phyloP scores from a whole-genome alignment of 202 grass and related monocot species.

The Brachypodium distachyon region DNA sequence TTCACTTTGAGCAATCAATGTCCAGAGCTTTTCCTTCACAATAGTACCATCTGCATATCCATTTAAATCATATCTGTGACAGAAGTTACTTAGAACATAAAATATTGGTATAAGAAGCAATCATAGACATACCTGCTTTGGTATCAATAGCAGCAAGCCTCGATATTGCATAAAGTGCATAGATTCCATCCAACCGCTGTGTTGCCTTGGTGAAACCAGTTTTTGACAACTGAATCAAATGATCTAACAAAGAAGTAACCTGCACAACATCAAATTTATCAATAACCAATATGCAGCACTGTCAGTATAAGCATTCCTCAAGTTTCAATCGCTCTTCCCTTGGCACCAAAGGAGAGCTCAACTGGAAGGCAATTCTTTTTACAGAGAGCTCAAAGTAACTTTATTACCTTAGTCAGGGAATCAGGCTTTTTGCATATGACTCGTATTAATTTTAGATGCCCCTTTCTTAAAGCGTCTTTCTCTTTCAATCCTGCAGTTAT shows the following conservation, averaged over 20 bases:
- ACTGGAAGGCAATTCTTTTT: slow-evolving; percentile 9
- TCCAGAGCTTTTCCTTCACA: slow-evolving; percentile 91
- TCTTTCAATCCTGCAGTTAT: slow-evolving; percentile 75
- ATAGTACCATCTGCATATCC: slow-evolving; percentile 57
- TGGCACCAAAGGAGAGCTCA: neutral
- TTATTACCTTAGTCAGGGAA: slow-evolving; percentile 61
- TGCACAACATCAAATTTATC: slow-evolving; percentile 27
- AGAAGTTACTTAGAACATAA: neutral
- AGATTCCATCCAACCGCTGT: slow-evolving; percentile 97
- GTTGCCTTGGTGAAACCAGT: slow-evolving; percentile 83
- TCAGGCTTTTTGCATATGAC: slow-evolving; percentile 75
- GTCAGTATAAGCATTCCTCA: neutral
- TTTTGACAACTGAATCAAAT: slow-evolving; percentile 83
- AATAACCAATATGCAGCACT: slow-evolving; percentile 14
- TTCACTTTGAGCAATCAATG: slow-evolving; percentile 83
- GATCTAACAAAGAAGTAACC: slow-evolving; percentile 69
- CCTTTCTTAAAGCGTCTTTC: slow-evolving; percentile 90
- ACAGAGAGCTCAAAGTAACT: slow-evolving; percentile 2
- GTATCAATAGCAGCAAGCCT: slow-evolving; percentile 83
- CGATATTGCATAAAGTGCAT: slow-evolving; percentile 68
- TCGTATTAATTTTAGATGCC: slow-evolving; percentile 74
- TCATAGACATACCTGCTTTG: slow-evolving; percentile 64
- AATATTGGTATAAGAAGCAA: slow-evolving; percentile 10
- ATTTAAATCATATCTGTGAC: slow-evolving; percentile 13
- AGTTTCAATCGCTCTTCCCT: neutral